A percentile compares a stretch with the other conserved stretches of the same genome.
phyloP scores from a whole-genome alignment of 2,329 filamentous ascomycete genomes.

The Phialophora chinensis region DNA sequence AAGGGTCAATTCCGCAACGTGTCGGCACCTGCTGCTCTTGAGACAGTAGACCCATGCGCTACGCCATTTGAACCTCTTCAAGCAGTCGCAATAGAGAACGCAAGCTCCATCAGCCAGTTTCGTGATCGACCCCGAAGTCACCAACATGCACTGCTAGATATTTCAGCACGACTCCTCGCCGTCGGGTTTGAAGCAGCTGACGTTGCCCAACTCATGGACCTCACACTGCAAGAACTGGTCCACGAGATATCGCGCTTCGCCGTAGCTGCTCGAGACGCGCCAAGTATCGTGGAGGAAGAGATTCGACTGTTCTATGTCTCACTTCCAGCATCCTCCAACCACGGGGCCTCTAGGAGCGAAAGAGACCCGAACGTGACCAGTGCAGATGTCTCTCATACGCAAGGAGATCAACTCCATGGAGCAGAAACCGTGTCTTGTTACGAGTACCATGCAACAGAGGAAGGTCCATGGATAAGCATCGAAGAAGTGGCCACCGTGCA shows the following conservation, averaged over 20 bases:
- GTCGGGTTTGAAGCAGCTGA: not conserved
- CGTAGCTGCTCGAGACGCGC: not conserved
- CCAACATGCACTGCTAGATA: not conserved
- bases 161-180: not conserved
- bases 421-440: not conserved
- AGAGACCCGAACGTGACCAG: not conserved
- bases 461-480: not conserved
- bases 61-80: not conserved
- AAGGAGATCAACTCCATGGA: not conserved
- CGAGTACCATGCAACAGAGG: not conserved
- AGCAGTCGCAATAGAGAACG: not conserved
- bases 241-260: slow-evolving; percentile 1
- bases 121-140: not conserved
- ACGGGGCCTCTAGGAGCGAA: not conserved
- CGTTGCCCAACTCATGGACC: not conserved
- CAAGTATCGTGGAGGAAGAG: not conserved
- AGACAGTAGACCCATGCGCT: not conserved
- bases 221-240: not conserved
- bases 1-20: not conserved
- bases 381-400: not conserved
- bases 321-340: not conserved
- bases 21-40: not conserved
- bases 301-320: not conserved
- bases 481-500: not conserved
- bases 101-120: not conserved